Conservation (phyloP, 352 stramenopile species). For the Phytophthora multivora region DNA sequence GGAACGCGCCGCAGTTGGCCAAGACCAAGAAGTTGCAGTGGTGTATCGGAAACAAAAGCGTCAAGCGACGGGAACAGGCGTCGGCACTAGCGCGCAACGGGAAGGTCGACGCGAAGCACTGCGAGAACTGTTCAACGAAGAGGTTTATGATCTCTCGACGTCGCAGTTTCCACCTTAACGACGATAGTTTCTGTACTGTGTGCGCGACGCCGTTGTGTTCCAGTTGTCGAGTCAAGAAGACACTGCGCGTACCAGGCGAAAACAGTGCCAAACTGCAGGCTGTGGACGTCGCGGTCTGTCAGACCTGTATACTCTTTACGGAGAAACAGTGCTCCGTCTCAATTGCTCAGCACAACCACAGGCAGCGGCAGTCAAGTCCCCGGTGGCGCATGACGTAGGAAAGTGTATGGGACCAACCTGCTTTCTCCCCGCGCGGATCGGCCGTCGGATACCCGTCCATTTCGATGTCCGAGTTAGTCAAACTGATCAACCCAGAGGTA, state of each 20-base stretch:
- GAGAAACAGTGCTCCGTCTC: constrained; percentile 3
- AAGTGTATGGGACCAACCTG: not conserved
- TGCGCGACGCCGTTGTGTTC: constrained; percentile 6
- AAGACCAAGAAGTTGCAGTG: constrained; percentile 18
- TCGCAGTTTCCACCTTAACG: not conserved
- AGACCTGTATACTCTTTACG: constrained; percentile 6
- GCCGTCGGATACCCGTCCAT: constrained; percentile 10
- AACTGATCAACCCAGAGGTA: constrained; percentile 3
- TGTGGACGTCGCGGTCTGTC: constrained; percentile 8
- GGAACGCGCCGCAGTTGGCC: constrained; percentile 1
- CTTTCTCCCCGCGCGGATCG: constrained; percentile 4
- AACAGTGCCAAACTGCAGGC: constrained; percentile 3
- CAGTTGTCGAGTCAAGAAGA: constrained; percentile 10
- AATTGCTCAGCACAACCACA: constrained; percentile 3
- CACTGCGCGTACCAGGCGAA: constrained; percentile 2
- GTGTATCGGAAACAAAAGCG: constrained; percentile 16
- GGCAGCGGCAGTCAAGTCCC: not conserved
- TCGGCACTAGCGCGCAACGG: not conserved
- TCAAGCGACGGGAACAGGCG: constrained; percentile 1
- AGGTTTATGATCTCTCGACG: constrained; percentile 4
- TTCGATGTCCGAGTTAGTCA: constrained; percentile 8
- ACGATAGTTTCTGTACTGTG: constrained; percentile 7
- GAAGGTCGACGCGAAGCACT: not conserved
- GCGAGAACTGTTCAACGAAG: constrained; percentile 5
- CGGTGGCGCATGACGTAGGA: constrained; percentile 5